These are phyloP conservation scores for Chalaropsis thielavioides DNA, from an alignment of 2,329 filamentous ascomycete genomes.

Conservation along the genomic window DNA sequence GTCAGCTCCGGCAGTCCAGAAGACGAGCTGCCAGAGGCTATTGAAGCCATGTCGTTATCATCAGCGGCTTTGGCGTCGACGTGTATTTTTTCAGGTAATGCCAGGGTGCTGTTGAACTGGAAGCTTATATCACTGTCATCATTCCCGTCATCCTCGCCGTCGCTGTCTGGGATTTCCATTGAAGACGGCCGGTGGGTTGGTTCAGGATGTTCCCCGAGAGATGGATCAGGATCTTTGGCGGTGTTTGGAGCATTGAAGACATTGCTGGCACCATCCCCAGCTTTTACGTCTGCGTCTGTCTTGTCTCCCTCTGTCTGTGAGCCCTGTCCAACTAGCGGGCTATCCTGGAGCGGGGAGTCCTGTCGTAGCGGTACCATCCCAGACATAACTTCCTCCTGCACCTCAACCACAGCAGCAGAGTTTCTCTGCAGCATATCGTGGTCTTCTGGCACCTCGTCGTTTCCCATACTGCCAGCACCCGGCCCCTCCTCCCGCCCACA, in stretches of 20 bases:
- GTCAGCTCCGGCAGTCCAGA: not conserved
- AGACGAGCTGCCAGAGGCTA: not conserved
- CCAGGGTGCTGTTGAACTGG: not conserved
- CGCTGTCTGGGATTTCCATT: slow-evolving; percentile 16
- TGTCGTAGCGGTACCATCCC: not conserved
- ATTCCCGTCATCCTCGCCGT: slow-evolving; percentile 10
- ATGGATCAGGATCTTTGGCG: not conserved
- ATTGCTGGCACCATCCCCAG: not conserved
- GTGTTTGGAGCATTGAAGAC: not conserved
- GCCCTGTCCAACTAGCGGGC: not conserved
- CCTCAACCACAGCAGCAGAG: not conserved
- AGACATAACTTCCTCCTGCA: not conserved
- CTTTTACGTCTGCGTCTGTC: no score
- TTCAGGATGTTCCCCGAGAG: not conserved
- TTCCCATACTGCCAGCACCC: not conserved
- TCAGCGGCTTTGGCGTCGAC: not conserved
- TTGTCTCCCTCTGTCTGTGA: not conserved
- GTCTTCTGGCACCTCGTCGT: not conserved
- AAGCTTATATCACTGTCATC: not conserved
- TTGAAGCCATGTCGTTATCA: not conserved
- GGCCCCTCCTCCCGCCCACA: not conserved
- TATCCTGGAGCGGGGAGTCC: not conserved
- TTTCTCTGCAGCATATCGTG: not conserved
- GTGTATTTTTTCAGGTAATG: not conserved
- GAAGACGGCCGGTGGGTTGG: not conserved